Base-by-base conservation (phyloP, 805 yeast genomes). In the Kuraishia piskuri region DNA sequence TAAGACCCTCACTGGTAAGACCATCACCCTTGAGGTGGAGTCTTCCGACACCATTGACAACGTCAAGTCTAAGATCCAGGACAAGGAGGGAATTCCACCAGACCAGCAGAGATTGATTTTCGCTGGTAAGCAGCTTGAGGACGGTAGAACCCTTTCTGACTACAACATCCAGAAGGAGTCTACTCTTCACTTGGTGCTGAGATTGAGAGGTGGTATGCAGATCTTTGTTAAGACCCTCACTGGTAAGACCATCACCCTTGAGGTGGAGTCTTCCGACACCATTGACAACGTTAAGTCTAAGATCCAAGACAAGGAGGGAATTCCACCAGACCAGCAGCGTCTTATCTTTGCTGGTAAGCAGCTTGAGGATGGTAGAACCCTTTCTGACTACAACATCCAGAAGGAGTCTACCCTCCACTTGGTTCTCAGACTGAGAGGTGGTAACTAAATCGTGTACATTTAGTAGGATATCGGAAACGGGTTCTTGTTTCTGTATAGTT, bases 401-500 rank as follows among this genome's bases (percentile, higher is more conserved):
- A 91, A 91, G 82, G 97, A 91, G 79, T 90, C 97, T 60, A 91
- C 97, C 58, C 76, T 91, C 54, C 97, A 92, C 77, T 84, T 92
- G 79, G 98, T 92, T 62, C 80, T 92, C 63, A 90, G 97, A 84
- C 88, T 92, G 75, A 89, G 97, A 82, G 98, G 98, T 82, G 97
- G 96, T 7, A 20, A 45, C 23, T 45, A 45, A 45, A 12, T 31
- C 14, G 8, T 12, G 40, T 31, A 31, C 17, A 31, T 12, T 3
- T 31, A 12, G 17, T 31, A 7, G 31, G 40, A 10, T 14, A 4
- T 10, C n/a, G 17, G 40, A 10, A n/a, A 12, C 14, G 9, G 40
- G 17, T 14, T 31, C 17, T 6, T 31, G 17, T 31, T n/a, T 10
- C 40, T 31, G 31, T 25, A 25, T 25, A 31, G 14, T 12, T 47